Evolutionary conservation across 2,329 filamentous ascomycete species (phyloP), one percentile per base, ranked within the genome.

Genomic region (Herpotrichia juniperi): DNA sequence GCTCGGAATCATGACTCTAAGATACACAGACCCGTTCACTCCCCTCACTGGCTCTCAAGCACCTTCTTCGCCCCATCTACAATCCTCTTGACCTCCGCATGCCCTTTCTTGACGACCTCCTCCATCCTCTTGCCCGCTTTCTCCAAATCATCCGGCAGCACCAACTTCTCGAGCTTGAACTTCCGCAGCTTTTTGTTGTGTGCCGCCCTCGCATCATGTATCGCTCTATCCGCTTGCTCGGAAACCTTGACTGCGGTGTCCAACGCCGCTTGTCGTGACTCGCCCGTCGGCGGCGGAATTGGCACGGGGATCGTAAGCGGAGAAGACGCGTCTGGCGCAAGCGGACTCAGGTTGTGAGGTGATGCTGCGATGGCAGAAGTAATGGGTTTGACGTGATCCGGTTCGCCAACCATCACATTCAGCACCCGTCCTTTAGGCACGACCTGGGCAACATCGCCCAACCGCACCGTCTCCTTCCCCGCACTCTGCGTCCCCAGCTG

Each of bases 381-480:
- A 9, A 85, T 73, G 21, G 79, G 75, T 64, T 85, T 85, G 58
- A 84, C 67, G 64, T 85, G 81, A 53, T 84, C 82, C 62, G 84
- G 81, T 63, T 90, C 87, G 12, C 85, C 83, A 32, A 83, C 84
- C 19, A 88, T 68, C n/a, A 90, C 76, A 52, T 83, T 81, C 25
- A 89, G 69, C 60, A 79, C 79, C 49, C 86, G 73, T 10, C 86
- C 86, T 62, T 87, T 86, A 0, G 85, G 84, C 32, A 89, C 77
- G 14, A 90, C 84, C 65, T 88, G 87, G 2, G 86, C 87, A 50
- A 90, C 64, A 64, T 89, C 86, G 9, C 81, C 79, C 45, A 90
- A 62, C 56, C 75, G 79, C 43, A 83, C 78, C 1, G 73, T 81
- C 52, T 82, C 76, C 52, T 81, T 83, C 34, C 63, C 66, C n/a